These are phyloP conservation scores for Colletotrichum plurivorum DNA, from an alignment of 2,329 filamentous ascomycete species.

Conservation along the genomic window DNA sequence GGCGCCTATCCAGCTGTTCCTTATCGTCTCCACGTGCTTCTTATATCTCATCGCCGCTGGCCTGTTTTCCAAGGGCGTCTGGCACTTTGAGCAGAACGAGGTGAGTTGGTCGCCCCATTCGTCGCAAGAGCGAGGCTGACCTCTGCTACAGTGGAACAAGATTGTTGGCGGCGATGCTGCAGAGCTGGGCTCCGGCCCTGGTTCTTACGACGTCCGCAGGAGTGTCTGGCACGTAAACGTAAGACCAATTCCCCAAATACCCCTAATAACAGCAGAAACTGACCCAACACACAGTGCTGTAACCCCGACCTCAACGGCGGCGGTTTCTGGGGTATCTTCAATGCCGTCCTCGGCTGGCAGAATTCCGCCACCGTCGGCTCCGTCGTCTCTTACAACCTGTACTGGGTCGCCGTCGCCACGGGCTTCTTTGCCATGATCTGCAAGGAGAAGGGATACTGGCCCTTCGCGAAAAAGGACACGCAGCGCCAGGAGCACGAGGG, in stretches of 20 bases:
- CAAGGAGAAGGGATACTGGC: slow-evolving; percentile 38
- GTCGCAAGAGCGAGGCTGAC: slow-evolving; percentile 10
- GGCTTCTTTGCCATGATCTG: slow-evolving; percentile 40
- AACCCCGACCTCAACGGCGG: slow-evolving; percentile 75
- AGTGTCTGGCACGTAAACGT: slow-evolving; percentile 88
- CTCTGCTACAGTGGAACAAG: slow-evolving; percentile 67
- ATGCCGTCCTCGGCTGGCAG: slow-evolving; percentile 76
- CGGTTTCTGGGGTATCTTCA: slow-evolving; percentile 81
- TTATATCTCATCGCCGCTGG: slow-evolving; percentile 87
- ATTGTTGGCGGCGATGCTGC: slow-evolving; percentile 69
- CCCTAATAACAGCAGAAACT: not conserved
- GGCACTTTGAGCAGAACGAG: slow-evolving; percentile 76
- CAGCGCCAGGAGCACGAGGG: slow-evolving; percentile 15
- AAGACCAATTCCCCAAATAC: slow-evolving; percentile 47
- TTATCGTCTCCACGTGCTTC: slow-evolving; percentile 83
- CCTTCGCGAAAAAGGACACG: slow-evolving; percentile 27
- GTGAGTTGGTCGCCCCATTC: not conserved
- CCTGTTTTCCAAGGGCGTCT: slow-evolving; percentile 81
- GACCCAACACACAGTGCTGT: slow-evolving; percentile 68
- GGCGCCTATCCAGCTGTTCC: slow-evolving; percentile 73
- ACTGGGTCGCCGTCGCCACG: slow-evolving; percentile 40
- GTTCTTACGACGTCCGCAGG: slow-evolving; percentile 82
- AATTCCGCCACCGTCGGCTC: slow-evolving; percentile 43
- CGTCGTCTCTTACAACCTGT: slow-evolving; percentile 42
- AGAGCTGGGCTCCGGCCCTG: slow-evolving; percentile 70